Percentiles rank a stretch among this genome's conserved stretches.
Conservation (phyloP, 306 rosid species). For the Mimosa bimucronata region DNA sequence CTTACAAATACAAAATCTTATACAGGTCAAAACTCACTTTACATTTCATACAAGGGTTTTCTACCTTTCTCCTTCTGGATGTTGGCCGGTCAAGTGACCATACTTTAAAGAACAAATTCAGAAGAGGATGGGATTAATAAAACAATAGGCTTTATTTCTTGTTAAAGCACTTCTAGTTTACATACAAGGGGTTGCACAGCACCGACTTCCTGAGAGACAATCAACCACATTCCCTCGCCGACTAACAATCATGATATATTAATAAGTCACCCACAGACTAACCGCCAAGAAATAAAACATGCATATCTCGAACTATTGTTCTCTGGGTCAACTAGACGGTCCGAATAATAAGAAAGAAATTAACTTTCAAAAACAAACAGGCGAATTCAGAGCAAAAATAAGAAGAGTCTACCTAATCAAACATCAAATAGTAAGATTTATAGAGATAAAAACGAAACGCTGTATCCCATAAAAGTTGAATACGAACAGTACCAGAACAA, state of each 20-base stretch:
- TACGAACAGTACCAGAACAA: constrained; percentile 95
- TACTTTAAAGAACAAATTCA: not conserved
- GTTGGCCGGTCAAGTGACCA: not conserved
- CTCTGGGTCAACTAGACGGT: constrained; percentile 15
- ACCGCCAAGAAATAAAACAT: not conserved
- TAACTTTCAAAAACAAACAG: constrained; percentile 21
- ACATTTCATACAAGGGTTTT: not conserved
- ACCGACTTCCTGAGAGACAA: not conserved
- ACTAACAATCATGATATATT: not conserved
- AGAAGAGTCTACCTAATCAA: constrained; percentile 45
- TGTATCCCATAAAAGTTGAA: constrained; percentile 55
- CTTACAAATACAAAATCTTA: not conserved
- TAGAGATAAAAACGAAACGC: constrained; percentile 42
- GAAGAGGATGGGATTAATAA: not conserved
- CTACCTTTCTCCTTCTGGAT: not conserved
- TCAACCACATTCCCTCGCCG: constrained; percentile 17
- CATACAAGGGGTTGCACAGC: not conserved
- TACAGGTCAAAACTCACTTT: not conserved
- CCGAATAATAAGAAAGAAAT: not conserved
- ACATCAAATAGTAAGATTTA: not conserved
- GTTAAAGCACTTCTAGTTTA: not conserved
- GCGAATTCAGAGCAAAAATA: constrained; percentile 52
- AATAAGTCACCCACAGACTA: not conserved
- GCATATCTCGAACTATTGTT: constrained; percentile 10
- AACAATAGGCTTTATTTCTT: not conserved